Evolutionary conservation across 768 basidiomycete genomes (phyloP), one percentile per base, ranked within the genome.

Genomic region (Grammothele lineata): DNA sequence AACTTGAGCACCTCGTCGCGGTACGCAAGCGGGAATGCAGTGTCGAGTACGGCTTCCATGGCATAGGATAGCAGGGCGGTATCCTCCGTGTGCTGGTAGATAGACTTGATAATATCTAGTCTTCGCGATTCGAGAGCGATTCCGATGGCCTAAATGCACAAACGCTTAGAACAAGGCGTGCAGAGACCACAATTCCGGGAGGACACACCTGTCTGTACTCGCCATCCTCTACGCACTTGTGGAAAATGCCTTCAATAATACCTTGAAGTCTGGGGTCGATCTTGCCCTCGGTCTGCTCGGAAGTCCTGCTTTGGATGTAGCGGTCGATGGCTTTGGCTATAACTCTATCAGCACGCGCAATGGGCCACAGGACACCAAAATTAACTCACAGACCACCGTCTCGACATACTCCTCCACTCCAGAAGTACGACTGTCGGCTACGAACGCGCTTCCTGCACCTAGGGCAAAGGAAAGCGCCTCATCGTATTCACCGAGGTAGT

Each of bases 241-340:
- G 69, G 63, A 98, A 89, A 49, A 98, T 96, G 32, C 81, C 78
- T 63, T 97, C 92, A 40, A 98, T 92, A 48, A 96, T 90, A 30
- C 70, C 66, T 64, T 85, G 84, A 38, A 98, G 70, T 36, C 87
- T 81, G 5, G 83, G 68, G 60, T 97, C 95, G 41, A 93, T 78
- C 64, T 83, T 83, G 33, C 75, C 74, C 9, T 72, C 73, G 10
- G 69, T 61, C 53, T 75, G 72, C 51, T 84, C 83, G 46, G 81
- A 73, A 1, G 76, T 63, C 27, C 90, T 81, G 24, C 78, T 70
- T 43, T 79, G 69, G 54, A 97, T 89, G 60, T 96, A 98, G 46
- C 84, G 78, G 76, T 99, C 96, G 58, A 99, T 92, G 43, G 93
- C 93, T 63, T 91, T 94, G 58, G 96, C 95, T 96, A 43, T n/a